These are phyloP conservation scores for Boletus huronensis DNA, from an alignment of 768 basidiomycete genomes.

Conservation along the genomic window DNA sequence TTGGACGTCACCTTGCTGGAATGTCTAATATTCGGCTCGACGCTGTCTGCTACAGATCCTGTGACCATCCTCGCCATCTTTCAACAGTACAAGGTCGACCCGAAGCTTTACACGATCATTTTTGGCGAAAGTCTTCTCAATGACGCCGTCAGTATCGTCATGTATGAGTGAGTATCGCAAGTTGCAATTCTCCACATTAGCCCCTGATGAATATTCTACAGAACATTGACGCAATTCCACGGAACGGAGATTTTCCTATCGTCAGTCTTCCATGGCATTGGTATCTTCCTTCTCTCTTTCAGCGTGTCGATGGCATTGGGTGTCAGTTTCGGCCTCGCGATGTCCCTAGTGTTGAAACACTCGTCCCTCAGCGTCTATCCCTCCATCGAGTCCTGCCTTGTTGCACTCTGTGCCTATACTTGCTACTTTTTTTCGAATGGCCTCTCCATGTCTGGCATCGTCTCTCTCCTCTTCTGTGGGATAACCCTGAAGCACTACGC, in stretches of 20 bases:
- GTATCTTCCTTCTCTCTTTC: constrained; percentile 96
- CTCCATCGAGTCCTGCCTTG: constrained; percentile 96
- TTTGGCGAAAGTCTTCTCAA: constrained; percentile 97
- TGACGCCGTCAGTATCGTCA: constrained; percentile 99
- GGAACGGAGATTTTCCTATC: constrained; percentile 81
- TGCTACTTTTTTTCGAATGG: constrained; percentile 99
- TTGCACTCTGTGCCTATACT: constrained; percentile 91
- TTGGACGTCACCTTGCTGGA: constrained; percentile 84
- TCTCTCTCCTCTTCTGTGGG: constrained; percentile 96
- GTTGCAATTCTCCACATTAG: not conserved
- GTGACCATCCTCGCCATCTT: constrained; percentile 98
- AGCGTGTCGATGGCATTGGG: constrained; percentile 93
- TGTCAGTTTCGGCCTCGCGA: constrained; percentile 84
- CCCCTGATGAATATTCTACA: constrained; percentile 31
- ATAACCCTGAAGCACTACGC: constrained; percentile 99
- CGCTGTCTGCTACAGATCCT: constrained; percentile 95
- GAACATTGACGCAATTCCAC: constrained; percentile 90
- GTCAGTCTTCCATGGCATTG: constrained; percentile 93
- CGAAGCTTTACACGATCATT: constrained; percentile 94
- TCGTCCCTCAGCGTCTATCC: constrained; percentile 83
- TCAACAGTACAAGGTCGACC: constrained; percentile 98
- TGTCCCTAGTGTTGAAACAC: constrained; percentile 92
- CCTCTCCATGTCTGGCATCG: constrained; percentile 91
- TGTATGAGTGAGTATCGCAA: constrained; percentile 86
- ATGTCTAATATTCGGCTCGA: constrained; percentile 94